A percentile compares a stretch with the other conserved stretches of the same genome.
Conservation (phyloP, 495 filamentous ascomycete species). For the Penicillium chermesinum region DNA sequence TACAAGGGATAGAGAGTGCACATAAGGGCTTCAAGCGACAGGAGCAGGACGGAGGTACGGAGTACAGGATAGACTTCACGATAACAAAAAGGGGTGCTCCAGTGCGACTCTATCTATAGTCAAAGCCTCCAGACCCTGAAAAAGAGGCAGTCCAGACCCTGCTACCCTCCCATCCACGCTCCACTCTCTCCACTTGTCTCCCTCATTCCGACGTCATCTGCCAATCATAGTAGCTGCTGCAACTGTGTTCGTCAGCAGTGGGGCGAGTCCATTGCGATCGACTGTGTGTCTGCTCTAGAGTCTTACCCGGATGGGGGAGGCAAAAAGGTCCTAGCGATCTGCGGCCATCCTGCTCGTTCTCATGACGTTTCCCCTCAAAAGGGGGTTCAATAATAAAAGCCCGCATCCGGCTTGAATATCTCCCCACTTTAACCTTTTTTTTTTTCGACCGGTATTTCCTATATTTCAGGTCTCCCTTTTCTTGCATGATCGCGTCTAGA, state of each 20-base stretch:
- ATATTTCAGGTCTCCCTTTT: neutral
- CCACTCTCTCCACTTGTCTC: conserved; percentile 12
- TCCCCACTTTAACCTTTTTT: conserved; percentile 5
- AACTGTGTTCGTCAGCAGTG: conserved; percentile 29
- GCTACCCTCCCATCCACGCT: conserved; percentile 17
- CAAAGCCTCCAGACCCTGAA: too few relatives aligned
- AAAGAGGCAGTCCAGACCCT: conserved; percentile 6
- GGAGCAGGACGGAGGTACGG: too few relatives aligned
- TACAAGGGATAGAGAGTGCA: too few relatives aligned
- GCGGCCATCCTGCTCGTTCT: conserved; percentile 6
- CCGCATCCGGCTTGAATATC: conserved; percentile 21
- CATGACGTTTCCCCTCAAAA: conserved; percentile 29
- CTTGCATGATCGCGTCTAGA: conserved; percentile 5
- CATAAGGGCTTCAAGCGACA: too few relatives aligned
- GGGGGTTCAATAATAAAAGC: conserved; percentile 16
- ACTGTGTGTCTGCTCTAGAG: conserved; percentile 15
- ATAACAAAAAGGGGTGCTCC: neutral
- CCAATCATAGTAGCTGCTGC: conserved; percentile 9
- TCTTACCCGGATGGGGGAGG: conserved; percentile 7
- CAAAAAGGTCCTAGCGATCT: conserved; percentile 12
- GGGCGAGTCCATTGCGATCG: conserved; percentile 25
- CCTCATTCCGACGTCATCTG: conserved; percentile 13
- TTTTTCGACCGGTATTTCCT: neutral
- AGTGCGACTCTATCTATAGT: conserved; percentile 1
- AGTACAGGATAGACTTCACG: too few relatives aligned